Base-by-base conservation (phyloP, 2,329 filamentous ascomycete genomes). In the Phialophora macrospora region DNA sequence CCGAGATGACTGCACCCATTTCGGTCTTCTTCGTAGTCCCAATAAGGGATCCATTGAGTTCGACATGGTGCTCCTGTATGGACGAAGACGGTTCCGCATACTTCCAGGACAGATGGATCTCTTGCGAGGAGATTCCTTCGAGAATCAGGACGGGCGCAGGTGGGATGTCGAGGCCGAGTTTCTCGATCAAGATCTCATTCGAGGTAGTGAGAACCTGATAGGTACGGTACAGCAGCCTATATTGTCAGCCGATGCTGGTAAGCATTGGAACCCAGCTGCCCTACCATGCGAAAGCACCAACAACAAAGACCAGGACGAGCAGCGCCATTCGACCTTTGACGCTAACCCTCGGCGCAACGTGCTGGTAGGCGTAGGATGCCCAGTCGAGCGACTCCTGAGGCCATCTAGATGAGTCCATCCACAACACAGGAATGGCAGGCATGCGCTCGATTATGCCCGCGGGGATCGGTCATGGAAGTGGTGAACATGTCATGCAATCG, bases 161-260 rank as follows among this genome's bases (percentile, higher is more conserved):
- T 67, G 95, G 95, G 59, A 99, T 94, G 75, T 99, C 95, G 76
- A 98, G 89, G 66, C 94, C 93, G 55, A 99, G 87, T 57, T 97
- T 91, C 72, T 89, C 89, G 73, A 98, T 93, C 55, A 99, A 87
- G 70, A 96, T 89, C 64, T 94, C 91, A 63, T 97, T 92, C 26
- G 94, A 93, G 73, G 94, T 97, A 79, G 91, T 90, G 61, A 97
- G 84, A 44, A 96, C 95, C 76, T 93, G 91, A 81, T 90, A 92
- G 68, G 92, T 91, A 75, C 95, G 89, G 77, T 91, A 90, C 66
- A 93, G 83, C 67, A 97, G 85, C 92, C 92, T 95, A 70, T 26
- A 32, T 63, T 20, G 64, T 62, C 52, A 64, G 59, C 34, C 22
- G n/a, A 5, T 26, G 22, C 11, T 8, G 48, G 20, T 14, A 17